Percentiles rank a stretch among this genome's conserved stretches.
Conservation (phyloP, 2,329 filamentous ascomycete species). For the Orbilia ellipsospora region DNA sequence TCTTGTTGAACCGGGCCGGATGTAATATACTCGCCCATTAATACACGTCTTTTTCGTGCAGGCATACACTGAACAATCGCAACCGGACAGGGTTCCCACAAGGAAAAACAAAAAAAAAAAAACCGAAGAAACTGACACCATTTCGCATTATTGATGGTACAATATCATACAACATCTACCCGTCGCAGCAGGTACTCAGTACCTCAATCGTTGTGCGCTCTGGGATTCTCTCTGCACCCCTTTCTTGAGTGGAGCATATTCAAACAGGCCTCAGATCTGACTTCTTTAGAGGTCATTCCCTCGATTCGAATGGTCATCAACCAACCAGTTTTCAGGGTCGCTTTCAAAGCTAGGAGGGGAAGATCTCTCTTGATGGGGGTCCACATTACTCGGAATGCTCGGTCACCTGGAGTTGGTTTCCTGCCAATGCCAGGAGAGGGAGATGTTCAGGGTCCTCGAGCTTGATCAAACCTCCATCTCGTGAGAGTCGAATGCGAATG, state of each 20-base stretch:
- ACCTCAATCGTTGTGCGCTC: too few relatives aligned
- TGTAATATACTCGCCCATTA: neutral
- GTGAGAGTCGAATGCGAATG: neutral
- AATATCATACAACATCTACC: constrained; percentile 12
- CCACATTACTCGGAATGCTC: too few relatives aligned
- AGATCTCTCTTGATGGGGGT: neutral
- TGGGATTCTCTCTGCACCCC: too few relatives aligned
- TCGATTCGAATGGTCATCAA: too few relatives aligned
- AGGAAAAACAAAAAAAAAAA: neutral
- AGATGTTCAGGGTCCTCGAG: constrained; percentile 32
- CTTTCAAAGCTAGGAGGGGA: neutral
- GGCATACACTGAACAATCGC: too few relatives aligned
- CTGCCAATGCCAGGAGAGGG: neutral
- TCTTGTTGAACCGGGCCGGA: constrained; percentile 1
- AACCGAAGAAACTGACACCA: too few relatives aligned
- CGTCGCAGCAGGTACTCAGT: neutral
- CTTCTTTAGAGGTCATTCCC: too few relatives aligned
- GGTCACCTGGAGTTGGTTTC: neutral
- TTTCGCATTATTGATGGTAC: neutral
- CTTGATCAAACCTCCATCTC: neutral
- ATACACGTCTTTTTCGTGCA: too few relatives aligned
- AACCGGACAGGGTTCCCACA: constrained; percentile 1
- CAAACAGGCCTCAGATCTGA: too few relatives aligned
- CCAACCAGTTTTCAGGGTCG: too few relatives aligned
- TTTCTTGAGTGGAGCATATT: too few relatives aligned